Conservation (phyloP, 352 stramenopile genomes). For the Lagenidium sp. region DNA sequence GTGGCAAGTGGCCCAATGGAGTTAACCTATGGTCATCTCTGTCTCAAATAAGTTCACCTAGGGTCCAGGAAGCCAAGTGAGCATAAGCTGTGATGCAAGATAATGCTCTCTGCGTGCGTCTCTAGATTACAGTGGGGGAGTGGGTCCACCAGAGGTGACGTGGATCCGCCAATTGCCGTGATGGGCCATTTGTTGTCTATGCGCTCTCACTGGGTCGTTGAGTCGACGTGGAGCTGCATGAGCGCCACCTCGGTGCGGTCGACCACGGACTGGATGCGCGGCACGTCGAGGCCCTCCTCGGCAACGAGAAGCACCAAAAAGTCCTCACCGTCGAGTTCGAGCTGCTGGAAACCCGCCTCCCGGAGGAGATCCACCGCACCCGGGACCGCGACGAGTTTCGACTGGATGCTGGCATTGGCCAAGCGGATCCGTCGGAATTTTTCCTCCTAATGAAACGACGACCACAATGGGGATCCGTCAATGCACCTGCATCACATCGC, state of each 20-base stretch:
- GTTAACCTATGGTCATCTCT: too few species aligned
- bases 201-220: slow-evolving; percentile 1
- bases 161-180: too few species aligned
- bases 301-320: slow-evolving; percentile 59
- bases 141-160: too few species aligned
- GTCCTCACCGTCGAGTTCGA: slow-evolving; percentile 29
- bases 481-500: too few species aligned
- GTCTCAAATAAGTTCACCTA: too few species aligned
- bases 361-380: slow-evolving; percentile 46
- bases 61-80: neutral
- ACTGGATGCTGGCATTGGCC: slow-evolving; percentile 46
- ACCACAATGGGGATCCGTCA: too few species aligned
- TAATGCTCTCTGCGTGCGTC: too few species aligned
- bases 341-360: slow-evolving; percentile 42
- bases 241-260: slow-evolving; percentile 56
- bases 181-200: too few species aligned
- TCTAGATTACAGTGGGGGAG: too few species aligned
- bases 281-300: slow-evolving; percentile 19
- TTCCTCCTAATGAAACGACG: too few species aligned
- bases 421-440: slow-evolving; percentile 66
- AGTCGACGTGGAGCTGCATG: slow-evolving; percentile 58
- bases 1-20: too few species aligned
- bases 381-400: slow-evolving; percentile 47
- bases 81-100: neutral
- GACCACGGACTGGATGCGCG: slow-evolving; percentile 44